Base-by-base conservation (phyloP, 1,139 yeast genomes). In the Sporopachydermia cereana region DNA sequence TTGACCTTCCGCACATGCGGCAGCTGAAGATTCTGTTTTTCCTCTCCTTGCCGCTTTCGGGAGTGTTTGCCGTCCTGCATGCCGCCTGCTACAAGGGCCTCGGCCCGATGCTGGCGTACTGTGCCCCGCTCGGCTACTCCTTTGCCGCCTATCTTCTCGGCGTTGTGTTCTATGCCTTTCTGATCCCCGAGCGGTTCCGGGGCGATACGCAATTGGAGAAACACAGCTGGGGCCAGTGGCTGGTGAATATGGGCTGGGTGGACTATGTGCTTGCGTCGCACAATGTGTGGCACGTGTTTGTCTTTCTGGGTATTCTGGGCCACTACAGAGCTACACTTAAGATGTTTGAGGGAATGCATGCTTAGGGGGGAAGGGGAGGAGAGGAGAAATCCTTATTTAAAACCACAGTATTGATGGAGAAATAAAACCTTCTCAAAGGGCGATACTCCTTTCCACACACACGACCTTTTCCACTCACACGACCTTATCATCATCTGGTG, bases 201-300 rank as follows among this genome's bases (percentile, higher is more conserved):
- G 68, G 76, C 36, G 93, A 83, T 61, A 58, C 69, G 56, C 51
- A 57, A 14, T 12, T 12, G 5, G 34, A 7, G 5, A 14, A n/a
- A 5, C 58, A 66, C 51, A 68, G 68, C 60, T 69, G 64, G 55
- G 70, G 59, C 45, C 70, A 61, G 30, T 77, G 65, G 52, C 79
- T 79, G 61, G 65, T 68, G 55, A 82, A 84, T 25, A 70, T 79
- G 57, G 91, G 82, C 93, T 88, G 95, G 91, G 81, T 80, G 7
- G 93, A 83, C 55, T 83, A 82, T 59, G 62, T 72, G 24, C 69
- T 79, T 49, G 73, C 78, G 31, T 85, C 96, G 44, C 98, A 91
- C 62, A 88, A 86, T 57, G 67, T 91, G 30, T 91, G 98, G 98
- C 98, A 91, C 63, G 61, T 86, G 17, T 85, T 84, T 58, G 98